These are phyloP conservation scores for Triticum aestivum DNA, from an alignment of 176 grass and related monocot genomes.

Conservation along the genomic window DNA sequence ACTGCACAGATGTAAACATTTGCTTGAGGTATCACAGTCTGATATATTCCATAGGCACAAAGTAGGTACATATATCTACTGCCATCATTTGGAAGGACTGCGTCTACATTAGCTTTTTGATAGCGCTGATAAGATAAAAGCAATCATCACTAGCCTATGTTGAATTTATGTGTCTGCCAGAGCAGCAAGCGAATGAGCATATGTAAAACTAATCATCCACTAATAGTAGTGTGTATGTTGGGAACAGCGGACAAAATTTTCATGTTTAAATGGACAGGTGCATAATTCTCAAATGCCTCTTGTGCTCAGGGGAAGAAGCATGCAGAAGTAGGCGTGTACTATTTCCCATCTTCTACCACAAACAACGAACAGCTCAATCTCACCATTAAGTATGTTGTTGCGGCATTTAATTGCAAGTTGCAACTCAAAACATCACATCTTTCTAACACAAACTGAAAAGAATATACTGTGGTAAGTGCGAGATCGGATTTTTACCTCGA, in stretches of 20 bases:
- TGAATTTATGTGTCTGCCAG: not conserved
- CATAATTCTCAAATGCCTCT: not conserved
- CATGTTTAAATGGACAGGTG: not conserved
- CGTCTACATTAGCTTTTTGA: not conserved
- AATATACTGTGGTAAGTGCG: not conserved
- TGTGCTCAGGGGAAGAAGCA: not conserved
- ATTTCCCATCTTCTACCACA: not conserved
- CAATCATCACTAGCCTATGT: not conserved
- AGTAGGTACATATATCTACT: slow-evolving; percentile 15
- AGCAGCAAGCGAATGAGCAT: not conserved
- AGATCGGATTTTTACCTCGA: slow-evolving; percentile 52
- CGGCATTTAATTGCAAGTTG: not conserved
- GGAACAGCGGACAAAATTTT: not conserved
- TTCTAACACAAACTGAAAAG: not conserved
- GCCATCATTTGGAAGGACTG: not conserved
- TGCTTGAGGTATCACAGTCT: not conserved
- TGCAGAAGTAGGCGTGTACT: not conserved
- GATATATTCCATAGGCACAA: slow-evolving; percentile 17
- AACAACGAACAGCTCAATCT: slow-evolving; percentile 27
- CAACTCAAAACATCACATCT: not conserved
- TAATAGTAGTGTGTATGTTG: not conserved
- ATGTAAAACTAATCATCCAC: not conserved
- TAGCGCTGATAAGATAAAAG: not conserved
- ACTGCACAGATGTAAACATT: not conserved
- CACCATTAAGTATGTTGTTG: not conserved